Evolutionary conservation across 1,139 yeast species (phyloP).

Genomic region (Saccharomycopsis hybrid): DNA sequence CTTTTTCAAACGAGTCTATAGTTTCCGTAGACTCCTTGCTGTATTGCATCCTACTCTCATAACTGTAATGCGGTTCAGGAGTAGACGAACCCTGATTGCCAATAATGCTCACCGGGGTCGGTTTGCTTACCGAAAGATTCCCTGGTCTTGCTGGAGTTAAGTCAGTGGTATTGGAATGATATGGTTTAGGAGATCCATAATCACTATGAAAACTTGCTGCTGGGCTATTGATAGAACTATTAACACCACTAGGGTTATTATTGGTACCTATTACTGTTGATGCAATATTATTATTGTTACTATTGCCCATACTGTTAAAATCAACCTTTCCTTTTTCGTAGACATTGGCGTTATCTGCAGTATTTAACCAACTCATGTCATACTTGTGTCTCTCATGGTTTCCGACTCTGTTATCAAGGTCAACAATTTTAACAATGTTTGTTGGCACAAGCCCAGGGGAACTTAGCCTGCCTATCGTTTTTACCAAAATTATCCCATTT

Average conservation of each 20-base stretch:
- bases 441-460: slow-evolving; percentile 58
- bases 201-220: not conserved
- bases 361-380: slow-evolving; percentile 41
- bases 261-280: not conserved
- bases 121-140: slow-evolving; percentile 11
- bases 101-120: slow-evolving; percentile 8
- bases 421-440: slow-evolving; percentile 46
- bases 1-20: slow-evolving; percentile 16
- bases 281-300: not conserved
- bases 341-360: slow-evolving; percentile 23
- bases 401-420: slow-evolving; percentile 34
- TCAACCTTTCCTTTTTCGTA: not conserved
- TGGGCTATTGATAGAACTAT: not conserved
- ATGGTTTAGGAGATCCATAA: not conserved
- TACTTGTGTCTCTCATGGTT: slow-evolving; percentile 41
- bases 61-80: slow-evolving; percentile 13
- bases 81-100: slow-evolving; percentile 4
- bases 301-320: not conserved
- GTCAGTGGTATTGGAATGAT: not conserved
- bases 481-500: slow-evolving; percentile 57
- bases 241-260: not conserved
- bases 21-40: slow-evolving; percentile 19
- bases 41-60: slow-evolving; percentile 11
- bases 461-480: slow-evolving; percentile 51
- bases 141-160: slow-evolving; percentile 10